Base-by-base conservation (phyloP, 805 yeast genomes). In the Ogataea sp. region DNA sequence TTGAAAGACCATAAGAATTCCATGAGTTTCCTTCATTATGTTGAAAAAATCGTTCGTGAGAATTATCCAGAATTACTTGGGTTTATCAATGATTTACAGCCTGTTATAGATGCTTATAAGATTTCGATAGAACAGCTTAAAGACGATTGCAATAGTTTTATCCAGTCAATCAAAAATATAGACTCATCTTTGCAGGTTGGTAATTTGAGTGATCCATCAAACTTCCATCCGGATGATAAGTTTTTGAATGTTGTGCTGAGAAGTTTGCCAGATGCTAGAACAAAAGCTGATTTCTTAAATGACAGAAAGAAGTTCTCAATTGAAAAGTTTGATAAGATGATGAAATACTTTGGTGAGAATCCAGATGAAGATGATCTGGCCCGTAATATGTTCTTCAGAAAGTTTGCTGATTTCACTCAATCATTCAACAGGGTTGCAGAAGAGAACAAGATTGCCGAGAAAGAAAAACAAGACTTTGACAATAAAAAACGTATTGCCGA, bases 291-390 rank as follows among this genome's bases (percentile, higher is more conserved):
- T 16, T 62, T 80, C 30, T 61, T 93, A 32, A 71, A 72, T 34
- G 76, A 78, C 39, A 89, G 83, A 47, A 66, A 81, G 23, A 71
- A 69, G 40, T 62, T 76, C 20, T 78, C 90, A 0, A 61, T 80
- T 40, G 65, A 72, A 33, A 86, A 82, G 43, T 84, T 83, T 53
- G 75, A 76, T 39, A 68, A 71, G 26, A 65, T 88, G 45, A 82
- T 93, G 94, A 71, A 71, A 45, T 78, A 74, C 49, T 93, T 85
- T 55, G 97, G 97, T n/a, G 98, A 93, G 60, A 94, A 86, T 56
- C 70, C 83, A 1, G 61, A 58, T 8, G 49, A 53, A 17, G 97
- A 90, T 57, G 65, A 73, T 29, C 67, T 69, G 47, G 74, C 89
- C 15, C 73, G 81, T 39, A 73, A 75, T 43, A 63, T 78, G 0